Base-by-base conservation (phyloP, 139 green algal species). In the Chlamydomonas schloesseri region DNA sequence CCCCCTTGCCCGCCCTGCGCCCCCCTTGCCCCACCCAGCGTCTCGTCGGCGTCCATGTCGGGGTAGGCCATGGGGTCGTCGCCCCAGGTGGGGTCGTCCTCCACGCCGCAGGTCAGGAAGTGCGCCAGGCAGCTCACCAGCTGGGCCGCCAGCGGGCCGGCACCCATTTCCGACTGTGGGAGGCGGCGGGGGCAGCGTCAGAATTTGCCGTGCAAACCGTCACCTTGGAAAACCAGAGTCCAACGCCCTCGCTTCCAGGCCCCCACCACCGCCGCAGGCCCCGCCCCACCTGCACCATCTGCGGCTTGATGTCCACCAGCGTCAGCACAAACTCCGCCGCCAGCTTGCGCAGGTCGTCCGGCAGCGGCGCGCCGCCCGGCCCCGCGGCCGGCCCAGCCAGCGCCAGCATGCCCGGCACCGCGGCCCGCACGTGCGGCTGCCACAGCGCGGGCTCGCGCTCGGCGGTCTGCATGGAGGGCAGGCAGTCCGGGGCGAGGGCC, bases 301-400 rank as follows among this genome's bases (percentile, higher is more conserved):
- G 33, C 20, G 78, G 65, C 65, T 84, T 71, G 33, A 76, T 67
- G 46, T 84, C 78, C 21, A 62, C 34, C 10, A 84, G 29, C 8
- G 78, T 84, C 60, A 84, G 13, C 20, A 84, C 78, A 9, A 76
- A 84, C 78, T 84, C 78, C 23, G 60, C 78, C 6, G 78, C 78
- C 46, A 76, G 78, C 42, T 58, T 50, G 34, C 67, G 78, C 9
- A 73, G 36, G 34, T 73, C 76, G 8, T 72, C 76, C 1, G 60
- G 60, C 36, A 73, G 24, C 2, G 57, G 0, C 0, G 6, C 58
- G 15, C 37, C 60, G n/a, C 13, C 29, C 64, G n/a, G 29, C 13
- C 11, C 29, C 28, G 36, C 36, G 14, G 20, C 60, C 0, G 76
- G 29, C 0, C 60, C 76, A 2, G 76, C 76, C 60, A 83, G 76